Base-by-base conservation (phyloP, 352 stramenopile species). In the Phytophthora pluvialis region DNA sequence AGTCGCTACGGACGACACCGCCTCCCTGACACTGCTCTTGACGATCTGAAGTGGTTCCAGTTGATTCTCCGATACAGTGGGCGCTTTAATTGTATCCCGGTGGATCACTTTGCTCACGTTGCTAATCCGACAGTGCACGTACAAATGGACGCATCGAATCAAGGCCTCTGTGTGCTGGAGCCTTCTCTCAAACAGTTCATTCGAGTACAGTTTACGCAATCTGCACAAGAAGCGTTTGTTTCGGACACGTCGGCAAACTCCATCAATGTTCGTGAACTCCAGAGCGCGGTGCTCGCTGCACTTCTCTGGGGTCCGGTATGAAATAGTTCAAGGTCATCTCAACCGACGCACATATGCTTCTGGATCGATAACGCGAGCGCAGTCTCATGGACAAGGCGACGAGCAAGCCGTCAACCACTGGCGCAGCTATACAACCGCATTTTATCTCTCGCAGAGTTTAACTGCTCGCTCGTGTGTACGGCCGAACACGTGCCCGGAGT, bases 351-450 rank as follows among this genome's bases (percentile, higher is more conserved):
- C n/a, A n/a, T 64, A 5, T 51, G 56, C 18, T 61, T 52, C 11
- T 62, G 43, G 32, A 54, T 62, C 32, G 54, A 62, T 10, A 54
- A 62, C n/a, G 12, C 6, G 0, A 62, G 54, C 32, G 48, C 40
- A 4, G 48, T 66, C 9, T 45, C 57, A 5, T 65, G 29, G 57
- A 15, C 39, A 3, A 38, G 52, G 13, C 38, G 47, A 0, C 36
- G 57, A 1, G 26, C 38, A 0, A 64, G 47, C 31, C 46, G 29
- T 2, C 46, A 58, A 3, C 57, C 57, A 1, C 28, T 6, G 1
- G 39, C 47, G 3, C 57, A 65, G 29, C 31, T 65, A 10, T 65
- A 65, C 39, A 65, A 65, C 26, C n/a, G 57, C 3, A 39, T 65
- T 8, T 10, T 65, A 10, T 58, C 57, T 10, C 21, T 65, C 1